These are phyloP conservation scores for Talaromyces sp. DNA, from an alignment of 2,329 filamentous ascomycete genomes.

Conservation along the genomic window DNA sequence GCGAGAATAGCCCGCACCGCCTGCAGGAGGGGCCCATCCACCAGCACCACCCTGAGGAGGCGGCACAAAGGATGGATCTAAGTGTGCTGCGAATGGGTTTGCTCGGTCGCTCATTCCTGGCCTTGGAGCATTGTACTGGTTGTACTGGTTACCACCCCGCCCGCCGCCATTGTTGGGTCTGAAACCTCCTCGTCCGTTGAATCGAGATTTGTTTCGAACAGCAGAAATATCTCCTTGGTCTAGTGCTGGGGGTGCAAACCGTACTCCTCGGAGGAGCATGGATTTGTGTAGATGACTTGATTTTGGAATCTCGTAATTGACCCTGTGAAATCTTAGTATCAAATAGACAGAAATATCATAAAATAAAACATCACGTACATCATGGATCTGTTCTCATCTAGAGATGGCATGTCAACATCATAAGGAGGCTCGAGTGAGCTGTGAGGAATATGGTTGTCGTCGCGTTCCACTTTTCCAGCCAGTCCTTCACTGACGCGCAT, in stretches of 20 bases:
- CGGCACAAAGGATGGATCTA: slow-evolving; percentile 44
- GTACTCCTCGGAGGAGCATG: slow-evolving; percentile 83
- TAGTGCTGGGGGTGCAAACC: slow-evolving; percentile 68
- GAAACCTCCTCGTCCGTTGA: slow-evolving; percentile 49
- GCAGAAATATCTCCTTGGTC: slow-evolving; percentile 72
- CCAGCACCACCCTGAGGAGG: slow-evolving; percentile 30
- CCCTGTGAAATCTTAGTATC: slow-evolving; percentile 49
- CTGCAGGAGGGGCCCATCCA: slow-evolving; percentile 33
- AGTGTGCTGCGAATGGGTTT: slow-evolving; percentile 49
- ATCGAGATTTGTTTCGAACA: slow-evolving; percentile 63
- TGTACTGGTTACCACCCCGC: slow-evolving; percentile 54
- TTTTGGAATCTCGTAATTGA: slow-evolving; percentile 79
- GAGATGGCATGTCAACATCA: slow-evolving; percentile 66
- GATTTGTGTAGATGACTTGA: slow-evolving; percentile 78
- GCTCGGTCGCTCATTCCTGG: slow-evolving; percentile 31
- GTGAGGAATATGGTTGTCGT: slow-evolving; percentile 80
- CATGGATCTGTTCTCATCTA: slow-evolving; percentile 83
- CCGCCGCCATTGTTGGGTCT: slow-evolving; percentile 35
- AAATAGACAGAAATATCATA: not conserved
- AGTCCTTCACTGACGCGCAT: slow-evolving; percentile 72
- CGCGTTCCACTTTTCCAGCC: slow-evolving; percentile 75
- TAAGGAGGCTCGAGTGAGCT: slow-evolving; percentile 76
- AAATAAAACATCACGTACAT: slow-evolving; percentile 55
- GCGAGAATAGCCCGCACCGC: slow-evolving; percentile 31
- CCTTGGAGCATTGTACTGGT: slow-evolving; percentile 27